Conservation (phyloP, 2,329 filamentous ascomycete species). For the Gremmenia infestans region DNA sequence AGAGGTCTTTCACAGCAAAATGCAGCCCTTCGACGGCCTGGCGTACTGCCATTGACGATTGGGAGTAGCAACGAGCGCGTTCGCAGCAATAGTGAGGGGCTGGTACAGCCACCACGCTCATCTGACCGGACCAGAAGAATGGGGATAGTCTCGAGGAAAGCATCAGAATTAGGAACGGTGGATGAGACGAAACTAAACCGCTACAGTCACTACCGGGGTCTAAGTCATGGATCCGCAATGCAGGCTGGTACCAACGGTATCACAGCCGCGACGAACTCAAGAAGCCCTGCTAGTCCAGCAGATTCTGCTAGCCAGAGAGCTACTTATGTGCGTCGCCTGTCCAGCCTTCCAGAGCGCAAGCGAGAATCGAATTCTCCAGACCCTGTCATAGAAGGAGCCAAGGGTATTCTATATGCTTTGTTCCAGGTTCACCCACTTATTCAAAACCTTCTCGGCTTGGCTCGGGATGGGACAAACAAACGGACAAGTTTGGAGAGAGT, state of each 20-base stretch:
- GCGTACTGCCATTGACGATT: conserved; percentile 65
- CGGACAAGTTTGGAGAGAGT: conserved; percentile 61
- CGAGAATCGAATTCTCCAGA: conserved; percentile 57
- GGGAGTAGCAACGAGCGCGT: conserved; percentile 64
- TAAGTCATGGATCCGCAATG: conserved; percentile 67
- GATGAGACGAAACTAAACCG: conserved; percentile 59
- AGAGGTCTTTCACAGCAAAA: conserved; percentile 68
- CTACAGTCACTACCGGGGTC: conserved; percentile 61
- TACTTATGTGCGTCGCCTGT: conserved; percentile 59
- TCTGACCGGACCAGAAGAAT: conserved; percentile 57
- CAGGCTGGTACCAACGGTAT: conserved; percentile 36
- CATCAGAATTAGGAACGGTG: conserved; percentile 56
- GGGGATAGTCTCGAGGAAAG: conserved; percentile 57
- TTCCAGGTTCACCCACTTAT: conserved; percentile 66
- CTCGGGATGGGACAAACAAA: conserved; percentile 55
- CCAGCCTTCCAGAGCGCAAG: conserved; percentile 56
- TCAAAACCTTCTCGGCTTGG: conserved; percentile 58
- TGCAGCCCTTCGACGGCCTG: conserved; percentile 58
- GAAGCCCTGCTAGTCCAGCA: conserved; percentile 55
- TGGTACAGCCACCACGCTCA: conserved; percentile 44
- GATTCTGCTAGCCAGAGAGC: conserved; percentile 52
- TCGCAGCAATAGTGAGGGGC: conserved; percentile 60
- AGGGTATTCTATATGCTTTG: conserved; percentile 61
- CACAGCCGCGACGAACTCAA: conserved; percentile 23
- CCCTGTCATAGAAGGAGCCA: conserved; percentile 59